Conservation (phyloP, 371 early-diverging fungal genomes). For the Rhizomucor pusillus region DNA sequence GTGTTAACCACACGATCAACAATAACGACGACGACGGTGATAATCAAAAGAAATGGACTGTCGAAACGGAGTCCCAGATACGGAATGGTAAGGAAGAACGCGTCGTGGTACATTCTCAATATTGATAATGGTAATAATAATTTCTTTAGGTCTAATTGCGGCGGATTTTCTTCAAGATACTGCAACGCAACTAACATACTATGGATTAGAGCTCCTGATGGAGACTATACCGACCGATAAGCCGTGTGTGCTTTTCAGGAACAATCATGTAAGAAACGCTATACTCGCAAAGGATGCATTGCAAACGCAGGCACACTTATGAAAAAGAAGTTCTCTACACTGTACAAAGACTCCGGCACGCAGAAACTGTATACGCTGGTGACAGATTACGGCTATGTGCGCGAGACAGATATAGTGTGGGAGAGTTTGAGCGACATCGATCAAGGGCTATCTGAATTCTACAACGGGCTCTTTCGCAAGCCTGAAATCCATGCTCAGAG, state of each 20-base stretch:
- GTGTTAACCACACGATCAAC: background rate
- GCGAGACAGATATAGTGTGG: constrained; percentile 69
- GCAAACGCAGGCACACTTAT: background rate
- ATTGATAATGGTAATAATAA: constrained; percentile 3
- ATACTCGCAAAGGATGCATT: constrained; percentile 3
- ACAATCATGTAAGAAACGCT: constrained; percentile 74
- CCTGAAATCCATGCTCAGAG: constrained; percentile 13
- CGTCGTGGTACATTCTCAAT: no score
- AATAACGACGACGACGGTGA: background rate
- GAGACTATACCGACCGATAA: constrained; percentile 60
- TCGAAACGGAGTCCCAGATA: constrained; percentile 24
- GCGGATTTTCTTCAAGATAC: constrained; percentile 69
- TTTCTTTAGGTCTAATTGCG: constrained; percentile 46
- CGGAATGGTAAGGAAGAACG: constrained; percentile 30
- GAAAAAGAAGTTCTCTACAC: constrained; percentile 64
- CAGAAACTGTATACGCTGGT: constrained; percentile 75
- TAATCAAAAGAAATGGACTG: constrained; percentile 11
- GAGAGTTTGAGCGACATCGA: constrained; percentile 72
- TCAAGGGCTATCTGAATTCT: constrained; percentile 64
- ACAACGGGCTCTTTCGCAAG: constrained; percentile 57
- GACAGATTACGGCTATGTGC: constrained; percentile 82
- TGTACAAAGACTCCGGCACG: constrained; percentile 64
- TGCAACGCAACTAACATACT: constrained; percentile 83
- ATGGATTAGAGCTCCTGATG: constrained; percentile 67
- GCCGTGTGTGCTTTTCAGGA: constrained; percentile 83